Evolutionary conservation across 345 rosid species (phyloP).

Genomic region (Acer negundo): DNA sequence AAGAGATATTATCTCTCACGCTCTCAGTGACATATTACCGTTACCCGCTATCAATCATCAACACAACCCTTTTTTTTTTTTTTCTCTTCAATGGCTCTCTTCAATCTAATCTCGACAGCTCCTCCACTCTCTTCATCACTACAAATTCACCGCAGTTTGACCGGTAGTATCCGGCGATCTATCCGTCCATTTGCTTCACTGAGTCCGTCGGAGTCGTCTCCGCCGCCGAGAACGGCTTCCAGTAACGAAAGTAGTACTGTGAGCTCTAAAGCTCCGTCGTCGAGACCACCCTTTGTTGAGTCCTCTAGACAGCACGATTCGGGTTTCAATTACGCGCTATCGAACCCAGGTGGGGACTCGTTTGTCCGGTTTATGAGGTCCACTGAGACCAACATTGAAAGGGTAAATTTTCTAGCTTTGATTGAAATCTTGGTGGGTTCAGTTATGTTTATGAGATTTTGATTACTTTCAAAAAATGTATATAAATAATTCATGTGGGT

Average conservation of each 20-base stretch:
- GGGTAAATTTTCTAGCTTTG: constrained; percentile 36
- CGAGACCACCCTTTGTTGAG: constrained; percentile 34
- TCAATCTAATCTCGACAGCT: constrained; percentile 39
- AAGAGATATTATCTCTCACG: not conserved
- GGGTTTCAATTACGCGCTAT: constrained; percentile 38
- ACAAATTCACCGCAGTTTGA: constrained; percentile 21
- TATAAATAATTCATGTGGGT: not conserved
- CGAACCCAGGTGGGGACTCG: constrained; percentile 33
- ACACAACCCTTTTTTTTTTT: not conserved
- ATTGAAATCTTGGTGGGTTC: not conserved
- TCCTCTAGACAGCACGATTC: constrained; percentile 36
- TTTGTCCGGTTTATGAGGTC: constrained; percentile 51
- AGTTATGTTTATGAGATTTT: not conserved
- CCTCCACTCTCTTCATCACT: constrained; percentile 43
- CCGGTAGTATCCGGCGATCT: constrained; percentile 26
- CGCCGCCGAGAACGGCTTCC: constrained; percentile 9
- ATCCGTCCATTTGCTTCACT: constrained; percentile 39
- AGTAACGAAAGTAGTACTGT: constrained; percentile 10
- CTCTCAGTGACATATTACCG: constrained; percentile 10
- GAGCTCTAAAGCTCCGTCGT: constrained; percentile 31
- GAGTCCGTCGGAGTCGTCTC: constrained; percentile 38
- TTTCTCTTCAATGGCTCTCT: constrained; percentile 48
- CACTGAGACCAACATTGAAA: constrained; percentile 74
- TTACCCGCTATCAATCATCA: constrained; percentile 6
- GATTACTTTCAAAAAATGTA: no score